Evolutionary conservation across 768 basidiomycete species (phyloP).

Genomic region (Rhizopogon vulgaris): DNA sequence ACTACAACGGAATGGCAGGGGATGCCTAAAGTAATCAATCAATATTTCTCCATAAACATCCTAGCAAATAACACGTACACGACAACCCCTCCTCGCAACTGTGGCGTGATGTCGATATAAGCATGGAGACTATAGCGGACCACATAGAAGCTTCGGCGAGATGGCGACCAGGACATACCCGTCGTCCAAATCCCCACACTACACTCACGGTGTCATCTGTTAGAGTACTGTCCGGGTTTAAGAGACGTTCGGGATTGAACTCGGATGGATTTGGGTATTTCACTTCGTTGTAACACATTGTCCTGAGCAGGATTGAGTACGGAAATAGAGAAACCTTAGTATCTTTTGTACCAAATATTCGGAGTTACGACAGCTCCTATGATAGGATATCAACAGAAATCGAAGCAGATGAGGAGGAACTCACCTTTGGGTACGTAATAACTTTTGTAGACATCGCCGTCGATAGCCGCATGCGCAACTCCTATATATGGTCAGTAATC

Average conservation of each 20-base stretch:
- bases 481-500: slow-evolving; percentile 6
- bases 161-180: slow-evolving; percentile 26
- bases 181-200: slow-evolving; percentile 24
- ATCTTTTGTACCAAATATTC: slow-evolving; percentile 21
- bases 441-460: slow-evolving; percentile 41
- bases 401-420: neutral
- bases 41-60: too few species aligned
- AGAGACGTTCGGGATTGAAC: slow-evolving; percentile 20
- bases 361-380: slow-evolving; percentile 16
- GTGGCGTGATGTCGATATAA: slow-evolving; percentile 20
- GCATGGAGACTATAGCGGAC: slow-evolving; percentile 23
- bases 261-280: slow-evolving; percentile 23
- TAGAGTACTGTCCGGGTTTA: slow-evolving; percentile 17
- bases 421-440: slow-evolving; percentile 30
- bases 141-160: slow-evolving; percentile 26
- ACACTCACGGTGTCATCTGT: slow-evolving; percentile 19
- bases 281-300: slow-evolving; percentile 23
- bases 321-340: neutral
- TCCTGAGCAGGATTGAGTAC: slow-evolving; percentile 8
- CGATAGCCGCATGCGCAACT: slow-evolving; percentile 18
- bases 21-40: neutral
- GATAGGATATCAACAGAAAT: neutral
- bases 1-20: neutral
- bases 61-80: slow-evolving; percentile 8
- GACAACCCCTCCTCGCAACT: neutral